Percentiles rank a stretch among this genome's conserved stretches.
phyloP scores from a whole-genome alignment of 257 asterid species.

The Haberlea rhodopensis region DNA sequence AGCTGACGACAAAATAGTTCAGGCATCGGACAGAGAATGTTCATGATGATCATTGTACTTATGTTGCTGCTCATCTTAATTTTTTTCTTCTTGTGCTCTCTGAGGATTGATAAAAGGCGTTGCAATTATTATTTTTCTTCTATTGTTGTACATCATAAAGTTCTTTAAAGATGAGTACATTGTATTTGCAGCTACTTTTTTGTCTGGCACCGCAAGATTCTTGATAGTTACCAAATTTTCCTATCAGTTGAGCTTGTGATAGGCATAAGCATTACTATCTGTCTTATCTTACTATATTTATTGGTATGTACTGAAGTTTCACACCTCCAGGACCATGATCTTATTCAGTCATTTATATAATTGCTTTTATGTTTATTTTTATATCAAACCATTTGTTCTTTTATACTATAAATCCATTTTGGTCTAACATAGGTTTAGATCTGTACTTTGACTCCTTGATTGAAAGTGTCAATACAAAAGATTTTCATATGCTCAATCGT shows the following conservation, averaged over 20 bases:
- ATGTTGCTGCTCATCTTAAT: neutral
- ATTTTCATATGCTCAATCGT: no score
- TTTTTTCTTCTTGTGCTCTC: neutral
- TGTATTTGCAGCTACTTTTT: neutral
- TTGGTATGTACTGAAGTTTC: neutral
- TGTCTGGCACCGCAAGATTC: conserved; percentile 1
- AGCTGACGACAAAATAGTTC: neutral
- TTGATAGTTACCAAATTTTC: conserved; percentile 2
- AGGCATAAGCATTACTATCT: neutral
- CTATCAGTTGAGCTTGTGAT: neutral
- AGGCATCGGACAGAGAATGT: neutral
- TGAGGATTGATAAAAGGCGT: neutral
- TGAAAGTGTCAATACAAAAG: no score
- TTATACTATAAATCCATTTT: no score
- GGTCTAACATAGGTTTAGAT: no score
- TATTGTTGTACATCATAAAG: neutral
- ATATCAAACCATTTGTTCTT: no score
- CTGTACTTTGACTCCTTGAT: no score
- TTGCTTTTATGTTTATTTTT: no score
- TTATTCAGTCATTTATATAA: no score
- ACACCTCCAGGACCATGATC: no score
- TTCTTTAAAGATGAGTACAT: neutral
- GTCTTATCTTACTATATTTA: neutral
- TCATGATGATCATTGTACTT: neutral
- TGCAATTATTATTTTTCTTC: conserved; percentile 4